Conservation (phyloP, 2,329 filamentous ascomycete species). For the Aspergillus puulaauensis region DNA sequence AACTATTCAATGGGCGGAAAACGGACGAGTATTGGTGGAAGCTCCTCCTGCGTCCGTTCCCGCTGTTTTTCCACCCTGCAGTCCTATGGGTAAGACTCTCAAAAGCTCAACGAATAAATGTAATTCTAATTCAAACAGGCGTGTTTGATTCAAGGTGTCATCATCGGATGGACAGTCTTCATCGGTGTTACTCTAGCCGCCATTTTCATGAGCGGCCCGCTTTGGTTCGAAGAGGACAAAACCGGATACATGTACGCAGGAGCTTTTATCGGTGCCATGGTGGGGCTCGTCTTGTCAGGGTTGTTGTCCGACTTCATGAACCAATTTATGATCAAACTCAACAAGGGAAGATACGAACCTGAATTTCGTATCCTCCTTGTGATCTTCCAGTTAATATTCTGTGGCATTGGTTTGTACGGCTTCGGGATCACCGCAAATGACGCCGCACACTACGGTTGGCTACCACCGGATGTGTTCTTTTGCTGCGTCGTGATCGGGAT, state of each 20-base stretch:
- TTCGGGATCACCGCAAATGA: slow-evolving; percentile 74
- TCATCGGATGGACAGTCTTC: slow-evolving; percentile 95
- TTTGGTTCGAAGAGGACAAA: slow-evolving; percentile 77
- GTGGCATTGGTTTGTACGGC: slow-evolving; percentile 76
- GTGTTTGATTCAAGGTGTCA: slow-evolving; percentile 77
- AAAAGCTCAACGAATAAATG: not conserved
- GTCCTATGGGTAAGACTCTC: slow-evolving; percentile 69
- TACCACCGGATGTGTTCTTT: slow-evolving; percentile 78
- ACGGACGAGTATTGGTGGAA: slow-evolving; percentile 71
- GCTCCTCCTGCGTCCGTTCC: slow-evolving; percentile 70
- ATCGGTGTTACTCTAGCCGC: slow-evolving; percentile 81
- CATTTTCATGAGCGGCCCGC: slow-evolving; percentile 76
- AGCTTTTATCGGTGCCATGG: slow-evolving; percentile 77
- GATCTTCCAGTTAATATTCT: slow-evolving; percentile 75
- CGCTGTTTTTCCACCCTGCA: slow-evolving; percentile 78
- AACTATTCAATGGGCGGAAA: slow-evolving; percentile 78
- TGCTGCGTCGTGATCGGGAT: slow-evolving; percentile 82
- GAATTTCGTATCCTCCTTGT: slow-evolving; percentile 86
- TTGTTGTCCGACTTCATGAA: slow-evolving; percentile 71
- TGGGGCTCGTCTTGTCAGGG: slow-evolving; percentile 76
- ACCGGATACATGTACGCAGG: slow-evolving; percentile 87
- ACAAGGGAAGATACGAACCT: slow-evolving; percentile 83
- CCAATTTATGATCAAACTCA: slow-evolving; percentile 67
- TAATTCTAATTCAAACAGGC: slow-evolving; percentile 35
- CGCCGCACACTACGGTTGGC: slow-evolving; percentile 64